Conservation (phyloP, 192 early-diverging fungal species). For the Coemansia sp. region DNA sequence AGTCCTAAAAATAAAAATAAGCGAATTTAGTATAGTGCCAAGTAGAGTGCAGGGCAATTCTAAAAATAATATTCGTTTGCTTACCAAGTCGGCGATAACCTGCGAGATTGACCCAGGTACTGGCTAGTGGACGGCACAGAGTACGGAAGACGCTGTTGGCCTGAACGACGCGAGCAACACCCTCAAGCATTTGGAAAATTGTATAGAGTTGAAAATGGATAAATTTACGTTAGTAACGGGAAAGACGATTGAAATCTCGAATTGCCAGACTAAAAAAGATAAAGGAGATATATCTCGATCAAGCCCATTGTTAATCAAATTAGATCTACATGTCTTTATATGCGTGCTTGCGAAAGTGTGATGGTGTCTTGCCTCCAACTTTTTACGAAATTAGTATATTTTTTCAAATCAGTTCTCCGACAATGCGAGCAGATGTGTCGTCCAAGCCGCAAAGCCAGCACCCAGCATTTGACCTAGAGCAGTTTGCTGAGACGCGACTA, state of each 20-base stretch:
- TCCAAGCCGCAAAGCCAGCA: slow-evolving; percentile 8
- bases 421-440: slow-evolving; percentile 40
- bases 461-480: slow-evolving; percentile 20
- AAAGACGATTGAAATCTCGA: background rate
- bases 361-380: background rate
- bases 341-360: background rate
- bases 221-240: background rate
- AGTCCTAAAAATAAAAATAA: slow-evolving; percentile 61
- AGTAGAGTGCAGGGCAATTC: background rate
- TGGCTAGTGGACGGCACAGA: slow-evolving; percentile 60
- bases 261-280: background rate
- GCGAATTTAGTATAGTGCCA: slow-evolving; percentile 14
- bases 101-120: slow-evolving; percentile 65
- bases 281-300: slow-evolving; percentile 1
- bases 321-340: background rate
- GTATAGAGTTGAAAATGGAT: background rate
- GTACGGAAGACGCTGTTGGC: slow-evolving; percentile 46
- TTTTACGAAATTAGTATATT: background rate
- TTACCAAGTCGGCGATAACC: slow-evolving; percentile 76
- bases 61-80: slow-evolving; percentile 14
- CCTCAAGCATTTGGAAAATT: slow-evolving; percentile 29
- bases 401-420: background rate
- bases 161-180: slow-evolving; percentile 41
- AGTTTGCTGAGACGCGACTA: slow-evolving; percentile 26
- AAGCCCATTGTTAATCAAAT: background rate